phyloP scores from a whole-genome alignment of 306 rosid genomes.

The Canavalia ensiformis region DNA sequence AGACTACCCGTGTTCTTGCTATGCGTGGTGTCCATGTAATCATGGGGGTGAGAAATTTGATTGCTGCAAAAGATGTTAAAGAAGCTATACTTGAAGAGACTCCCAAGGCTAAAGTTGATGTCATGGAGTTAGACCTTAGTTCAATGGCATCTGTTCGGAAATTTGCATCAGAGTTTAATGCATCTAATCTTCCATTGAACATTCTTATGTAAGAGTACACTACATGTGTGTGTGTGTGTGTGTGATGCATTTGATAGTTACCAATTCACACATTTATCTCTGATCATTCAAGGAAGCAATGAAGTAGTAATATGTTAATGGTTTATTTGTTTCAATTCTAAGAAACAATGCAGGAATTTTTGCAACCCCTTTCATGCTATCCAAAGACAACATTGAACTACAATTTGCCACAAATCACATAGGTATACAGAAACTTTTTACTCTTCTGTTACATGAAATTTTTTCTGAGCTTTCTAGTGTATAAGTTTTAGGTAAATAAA shows the following conservation, averaged over 20 bases:
- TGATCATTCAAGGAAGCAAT: background rate
- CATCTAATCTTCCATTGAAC: constrained; percentile 67
- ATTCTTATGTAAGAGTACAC: constrained; percentile 66
- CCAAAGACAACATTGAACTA: constrained; percentile 72
- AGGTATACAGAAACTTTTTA: constrained; percentile 48
- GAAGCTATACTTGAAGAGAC: constrained; percentile 60
- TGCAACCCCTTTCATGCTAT: constrained; percentile 73
- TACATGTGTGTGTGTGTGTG: too few species aligned
- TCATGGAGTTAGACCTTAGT: constrained; percentile 75
- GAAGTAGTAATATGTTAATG: constrained; percentile 23
- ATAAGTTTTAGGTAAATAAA: too few species aligned
- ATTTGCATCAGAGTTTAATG: constrained; percentile 63
- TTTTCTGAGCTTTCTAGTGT: too few species aligned
- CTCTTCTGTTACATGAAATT: background rate
- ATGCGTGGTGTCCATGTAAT: constrained; percentile 76
- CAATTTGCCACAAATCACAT: constrained; percentile 84
- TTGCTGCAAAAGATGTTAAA: constrained; percentile 56
- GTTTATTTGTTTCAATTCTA: constrained; percentile 46
- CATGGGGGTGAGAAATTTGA: constrained; percentile 70
- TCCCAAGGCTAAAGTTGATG: constrained; percentile 71
- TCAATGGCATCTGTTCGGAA: constrained; percentile 65
- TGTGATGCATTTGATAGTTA: background rate
- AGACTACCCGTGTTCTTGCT: constrained; percentile 73
- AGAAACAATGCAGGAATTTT: constrained; percentile 88
- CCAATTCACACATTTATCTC: background rate